These are phyloP conservation scores for Saccharomycopsis fodiens DNA, from an alignment of 805 yeast species.

Conservation along the genomic window DNA sequence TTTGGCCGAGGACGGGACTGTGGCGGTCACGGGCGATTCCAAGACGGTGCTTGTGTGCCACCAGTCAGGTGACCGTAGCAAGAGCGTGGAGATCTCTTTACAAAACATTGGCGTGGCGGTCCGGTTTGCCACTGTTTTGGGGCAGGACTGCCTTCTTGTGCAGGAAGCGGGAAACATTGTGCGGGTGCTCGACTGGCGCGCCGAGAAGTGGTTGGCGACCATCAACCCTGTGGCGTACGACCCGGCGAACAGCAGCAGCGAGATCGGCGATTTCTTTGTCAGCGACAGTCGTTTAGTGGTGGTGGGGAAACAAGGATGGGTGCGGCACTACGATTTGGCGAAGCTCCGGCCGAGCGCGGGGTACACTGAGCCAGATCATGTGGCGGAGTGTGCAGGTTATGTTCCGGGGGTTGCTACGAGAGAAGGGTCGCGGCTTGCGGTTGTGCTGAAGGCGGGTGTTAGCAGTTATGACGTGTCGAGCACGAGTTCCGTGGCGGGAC, in stretches of 20 bases:
- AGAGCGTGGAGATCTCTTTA: not conserved
- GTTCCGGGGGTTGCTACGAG: not conserved
- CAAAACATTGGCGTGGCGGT: not conserved
- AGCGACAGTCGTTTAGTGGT: not conserved
- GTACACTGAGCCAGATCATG: slow-evolving; percentile 3
- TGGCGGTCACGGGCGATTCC: slow-evolving; percentile 8
- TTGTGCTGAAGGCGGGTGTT: not conserved
- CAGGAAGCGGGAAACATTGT: slow-evolving; percentile 29
- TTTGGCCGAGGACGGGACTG: slow-evolving; percentile 9
- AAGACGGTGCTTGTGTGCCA: slow-evolving; percentile 1
- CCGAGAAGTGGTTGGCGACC: slow-evolving; percentile 25
- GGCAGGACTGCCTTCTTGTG: slow-evolving; percentile 5
- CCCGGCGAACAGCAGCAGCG: not conserved
- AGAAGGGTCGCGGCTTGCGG: not conserved
- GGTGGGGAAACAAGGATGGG: slow-evolving; percentile 7
- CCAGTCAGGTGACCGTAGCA: not conserved
- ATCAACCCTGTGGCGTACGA: slow-evolving; percentile 27
- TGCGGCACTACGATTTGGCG: slow-evolving; percentile 8
- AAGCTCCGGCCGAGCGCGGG: slow-evolving; percentile 7
- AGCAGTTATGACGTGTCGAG: slow-evolving; percentile 1
- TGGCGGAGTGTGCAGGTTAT: slow-evolving; percentile 4
- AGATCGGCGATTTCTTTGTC: slow-evolving; percentile 3
- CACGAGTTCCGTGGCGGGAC: not conserved
- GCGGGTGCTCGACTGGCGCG: slow-evolving; percentile 30
- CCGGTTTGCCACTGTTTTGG: slow-evolving; percentile 1